These are phyloP conservation scores for Aspergillus sp. DNA, from an alignment of 2,329 filamentous ascomycete genomes.

Conservation along the genomic window DNA sequence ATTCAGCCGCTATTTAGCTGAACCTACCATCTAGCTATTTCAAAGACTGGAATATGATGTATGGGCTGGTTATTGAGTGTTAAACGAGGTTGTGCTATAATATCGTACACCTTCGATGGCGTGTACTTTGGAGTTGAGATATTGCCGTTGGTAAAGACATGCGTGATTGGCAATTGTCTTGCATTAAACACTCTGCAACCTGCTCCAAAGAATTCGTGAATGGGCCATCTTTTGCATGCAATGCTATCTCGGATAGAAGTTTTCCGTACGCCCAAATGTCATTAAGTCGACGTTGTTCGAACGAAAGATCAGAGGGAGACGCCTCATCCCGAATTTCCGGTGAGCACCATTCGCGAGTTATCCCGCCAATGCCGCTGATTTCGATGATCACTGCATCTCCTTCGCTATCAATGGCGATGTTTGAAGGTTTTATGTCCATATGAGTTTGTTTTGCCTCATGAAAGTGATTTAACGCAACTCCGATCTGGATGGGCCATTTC, in stretches of 20 bases:
- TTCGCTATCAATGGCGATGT: constrained; percentile 17
- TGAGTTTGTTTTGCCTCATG: constrained; percentile 17
- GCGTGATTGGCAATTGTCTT: constrained; percentile 5
- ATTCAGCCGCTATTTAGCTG: no score
- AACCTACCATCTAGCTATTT: no score
- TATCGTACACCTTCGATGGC: not conserved
- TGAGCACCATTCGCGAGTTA: constrained; percentile 18
- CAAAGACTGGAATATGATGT: no score
- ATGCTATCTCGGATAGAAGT: constrained; percentile 18
- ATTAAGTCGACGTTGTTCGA: constrained; percentile 18
- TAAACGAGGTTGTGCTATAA: no score
- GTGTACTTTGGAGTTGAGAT: not conserved
- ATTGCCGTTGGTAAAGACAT: constrained; percentile 1
- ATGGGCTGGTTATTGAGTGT: no score
- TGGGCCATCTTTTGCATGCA: constrained; percentile 8
- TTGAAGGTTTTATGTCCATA: constrained; percentile 23
- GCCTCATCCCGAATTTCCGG: constrained; percentile 22
- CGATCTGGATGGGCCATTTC: constrained; percentile 21
- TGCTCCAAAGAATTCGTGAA: constrained; percentile 8
- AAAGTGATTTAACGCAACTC: constrained; percentile 12
- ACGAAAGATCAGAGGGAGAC: constrained; percentile 19
- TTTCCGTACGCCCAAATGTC: constrained; percentile 25
- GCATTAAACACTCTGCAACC: constrained; percentile 15
- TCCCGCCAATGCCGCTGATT: constrained; percentile 22
- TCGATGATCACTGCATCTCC: constrained; percentile 23